Evolutionary conservation across 495 filamentous ascomycete genomes (phyloP).

Genomic region (Amniculicola lignicola): DNA sequence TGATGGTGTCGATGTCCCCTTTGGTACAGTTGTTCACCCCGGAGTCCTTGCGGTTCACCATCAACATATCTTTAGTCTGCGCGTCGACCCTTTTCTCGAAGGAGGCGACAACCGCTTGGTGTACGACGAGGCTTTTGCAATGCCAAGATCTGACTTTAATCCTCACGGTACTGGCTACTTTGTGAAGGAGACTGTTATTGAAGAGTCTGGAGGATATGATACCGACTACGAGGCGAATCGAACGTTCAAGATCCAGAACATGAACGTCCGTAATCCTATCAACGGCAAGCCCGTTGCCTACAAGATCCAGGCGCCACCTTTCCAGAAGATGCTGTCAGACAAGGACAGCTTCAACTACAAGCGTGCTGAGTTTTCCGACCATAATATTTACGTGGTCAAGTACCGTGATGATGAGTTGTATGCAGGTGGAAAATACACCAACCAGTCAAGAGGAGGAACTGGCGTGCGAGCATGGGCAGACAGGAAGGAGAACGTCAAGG

Average conservation of each 20-base stretch:
- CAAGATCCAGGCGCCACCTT: slow-evolving; percentile 69
- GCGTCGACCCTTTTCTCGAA: slow-evolving; percentile 78
- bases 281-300: slow-evolving; percentile 76
- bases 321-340: slow-evolving; percentile 77
- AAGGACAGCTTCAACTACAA: slow-evolving; percentile 63
- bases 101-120: slow-evolving; percentile 68
- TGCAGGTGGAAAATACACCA: slow-evolving; percentile 80
- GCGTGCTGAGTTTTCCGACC: slow-evolving; percentile 79
- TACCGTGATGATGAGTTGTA: slow-evolving; percentile 77
- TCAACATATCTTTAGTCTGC: slow-evolving; percentile 88
- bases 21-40: slow-evolving; percentile 83
- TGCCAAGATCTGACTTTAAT: slow-evolving; percentile 73
- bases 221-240: slow-evolving; percentile 61
- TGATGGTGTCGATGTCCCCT: slow-evolving; percentile 61
- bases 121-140: slow-evolving; percentile 68
- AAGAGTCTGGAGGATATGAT: slow-evolving; percentile 60
- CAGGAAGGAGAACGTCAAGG: slow-evolving; percentile 43
- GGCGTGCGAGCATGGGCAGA: slow-evolving; percentile 46
- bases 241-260: slow-evolving; percentile 78
- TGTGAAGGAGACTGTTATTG: slow-evolving; percentile 58
- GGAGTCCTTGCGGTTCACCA: slow-evolving; percentile 76
- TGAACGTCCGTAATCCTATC: slow-evolving; percentile 55
- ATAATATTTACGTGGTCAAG: slow-evolving; percentile 75
- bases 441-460: slow-evolving; percentile 68
- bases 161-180: slow-evolving; percentile 77